Evolutionary conservation across 257 asterid genomes (phyloP), one percentile per base, ranked within the genome.

Genomic region (Plantago elongata): DNA sequence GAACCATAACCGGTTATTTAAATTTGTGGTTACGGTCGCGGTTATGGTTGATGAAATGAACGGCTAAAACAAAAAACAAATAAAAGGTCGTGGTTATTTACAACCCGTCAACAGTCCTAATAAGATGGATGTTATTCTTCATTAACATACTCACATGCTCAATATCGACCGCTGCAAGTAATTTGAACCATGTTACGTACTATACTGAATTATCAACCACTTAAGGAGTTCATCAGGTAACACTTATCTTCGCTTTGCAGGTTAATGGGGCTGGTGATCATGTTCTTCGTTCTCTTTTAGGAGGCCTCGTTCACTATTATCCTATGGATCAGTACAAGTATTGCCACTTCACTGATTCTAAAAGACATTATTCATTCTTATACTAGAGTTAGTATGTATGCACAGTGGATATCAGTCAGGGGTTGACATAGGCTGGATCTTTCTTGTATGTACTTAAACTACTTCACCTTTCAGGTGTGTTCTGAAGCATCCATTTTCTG

Each of bases 241-340:
- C 47, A 22, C 59, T 54, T 59, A 56, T 54, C 38, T 27, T 29
- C 15, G 61, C 62, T 52, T 77, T 80, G 77, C 94, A 93, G 99
- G 97, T 93, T 60, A 93, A 93, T 80, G 97, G 99, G 62, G 97
- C 99, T 68, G 96, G 96, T 72, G 99, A 87, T 75, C 94, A 87
- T 57, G 79, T 87, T 67, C 95, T 93, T 14, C 92, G 99, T 78
- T 89, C 99, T 75, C 97, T 93, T 69, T 84, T 93, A 72, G 99
- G 96, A 72, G 85, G 96, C 77, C 83, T 93, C 80, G 79, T 85
- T 67, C 95, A 83, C 71, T 93, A 93, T 76, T 89, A 93, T 71
- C 97, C 99, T 66, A 74, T 80, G 63, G 91, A 93, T 75, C 99
- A 89, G 73, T 89, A 87, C 94, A 93, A 83, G 99, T 93, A 71